Evolutionary conservation across 1,284 basidiomycete species (phyloP), one percentile per base, ranked within the genome.

Genomic region (Moniliophthora roreri): DNA sequence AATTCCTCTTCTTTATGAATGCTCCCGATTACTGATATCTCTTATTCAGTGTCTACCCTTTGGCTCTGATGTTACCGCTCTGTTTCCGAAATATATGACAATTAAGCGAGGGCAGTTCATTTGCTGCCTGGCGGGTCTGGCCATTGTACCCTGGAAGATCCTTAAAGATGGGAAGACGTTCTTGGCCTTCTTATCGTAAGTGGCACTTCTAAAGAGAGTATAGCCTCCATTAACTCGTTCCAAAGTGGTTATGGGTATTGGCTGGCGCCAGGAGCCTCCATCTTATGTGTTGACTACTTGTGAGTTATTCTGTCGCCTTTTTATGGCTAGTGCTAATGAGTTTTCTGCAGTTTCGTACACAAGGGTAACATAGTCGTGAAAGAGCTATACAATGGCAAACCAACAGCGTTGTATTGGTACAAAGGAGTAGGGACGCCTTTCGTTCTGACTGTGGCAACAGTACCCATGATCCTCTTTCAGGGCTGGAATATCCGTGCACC

Each of bases 31-130:
- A 10, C 24, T 21, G 4, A 21, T 36, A 26, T 5, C 32, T 20
- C 18, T 15, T n/a, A n/a, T 13, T 10, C 34, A 52, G 34, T 55
- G 59, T 54, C 53, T 64, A 34, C 62, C 62, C 11, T 64, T 64
- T 40, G 62, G 61, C 28, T 60, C 61, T 13, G 62, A 64, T 38
- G 56, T 64, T 50, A 57, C 61, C 4, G 62, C 59, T 11, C 23
- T 62, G 21, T 53, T 62, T 45, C 62, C 62, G 7, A 61, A 53
- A 18, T 61, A 62, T 46, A 54, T 64, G 50, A 64, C 60, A 7
- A 64, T 64, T 40, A 51, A 58, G 32, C 59, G 62, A 38, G 62
- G 62, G 1, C 62, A 64, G 50, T 59, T 64, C 16, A 16, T 62
- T 7, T 58, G 58, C 20, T 62, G 61, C 51, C 57, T 64, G 9